Base-by-base conservation (phyloP, 2,329 filamentous ascomycete species). In the Helotiales sp. region DNA sequence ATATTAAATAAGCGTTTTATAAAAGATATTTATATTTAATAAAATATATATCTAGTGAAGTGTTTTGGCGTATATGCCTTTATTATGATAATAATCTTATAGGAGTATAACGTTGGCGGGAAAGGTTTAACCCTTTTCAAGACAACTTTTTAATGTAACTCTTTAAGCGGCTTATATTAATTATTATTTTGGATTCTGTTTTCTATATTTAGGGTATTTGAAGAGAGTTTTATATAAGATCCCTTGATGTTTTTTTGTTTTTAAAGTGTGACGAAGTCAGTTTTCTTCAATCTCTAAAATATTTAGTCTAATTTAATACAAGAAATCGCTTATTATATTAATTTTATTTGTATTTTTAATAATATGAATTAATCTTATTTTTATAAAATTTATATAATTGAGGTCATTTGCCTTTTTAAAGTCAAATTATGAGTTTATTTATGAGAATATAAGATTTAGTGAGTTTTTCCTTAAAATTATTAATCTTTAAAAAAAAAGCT, bases 61-160 rank as follows among this genome's bases (percentile, higher is more conserved):
- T 68, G 59, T 68, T 65, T 62, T 37, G 66, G 28, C 30, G 65
- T 22, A 68, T 68, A 8, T 50, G 66, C 30, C 62, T 68, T 26
- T n/a, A 65, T 32, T 63, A 65, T 26, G 59, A 68, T 40, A 58
- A 62, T 30, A 49, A 68, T 63, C 54, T 17, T 49, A 8, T 45
- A 28, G 50, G 62, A 54, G 66, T 54, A 28, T 11, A 64, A 59
- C 45, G 54, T 15, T 64, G 13, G 65, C 61, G 45, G 34, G 61
- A 30, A 50, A 61, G 43, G 45, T 50, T 69, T 61, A 62, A 13
- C 28, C 6, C 20, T 52, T 37, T 22, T 60, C 20, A 67, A 59
- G 57, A 62, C 28, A 52, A n/a, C 24, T 61, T 52, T 52, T 43
- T 69, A 34, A 34, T 26, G 15, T 30, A 37, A 37, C 54, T 69